phyloP scores from a whole-genome alignment of 169 alveolate species.

The Plasmodium ovale region DNA sequence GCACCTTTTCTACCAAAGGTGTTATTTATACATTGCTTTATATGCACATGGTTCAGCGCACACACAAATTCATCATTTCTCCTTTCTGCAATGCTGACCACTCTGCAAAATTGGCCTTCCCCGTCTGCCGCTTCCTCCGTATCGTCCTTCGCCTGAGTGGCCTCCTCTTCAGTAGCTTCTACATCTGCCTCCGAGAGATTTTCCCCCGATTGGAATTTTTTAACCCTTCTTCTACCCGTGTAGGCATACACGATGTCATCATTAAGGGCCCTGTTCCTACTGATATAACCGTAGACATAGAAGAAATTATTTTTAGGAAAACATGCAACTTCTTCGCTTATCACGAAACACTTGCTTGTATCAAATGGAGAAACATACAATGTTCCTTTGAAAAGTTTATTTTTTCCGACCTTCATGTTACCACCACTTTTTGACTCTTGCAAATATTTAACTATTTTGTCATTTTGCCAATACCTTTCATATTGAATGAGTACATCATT shows the following conservation, averaged over 20 bases:
- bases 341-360: conserved; percentile 54
- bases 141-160: not conserved
- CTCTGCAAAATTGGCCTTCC: conserved; percentile 48
- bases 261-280: conserved; percentile 86
- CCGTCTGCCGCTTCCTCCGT: conserved; percentile 14
- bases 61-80: conserved; percentile 33
- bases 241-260: conserved; percentile 84
- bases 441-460: conserved; percentile 45
- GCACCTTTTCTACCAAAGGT: conserved; percentile 23
- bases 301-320: conserved; percentile 30
- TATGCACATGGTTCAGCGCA: conserved; percentile 43
- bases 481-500: conserved; percentile 37
- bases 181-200: not conserved
- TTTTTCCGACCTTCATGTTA: not conserved
- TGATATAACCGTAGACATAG: conserved; percentile 82
- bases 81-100: conserved; percentile 41
- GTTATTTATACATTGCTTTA: conserved; percentile 38
- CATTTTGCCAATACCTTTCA: conserved; percentile 55
- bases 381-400: conserved; percentile 45
- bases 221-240: conserved; percentile 75
- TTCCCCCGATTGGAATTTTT: not conserved
- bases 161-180: not conserved
- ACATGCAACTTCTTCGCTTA: conserved; percentile 7
- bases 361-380: conserved; percentile 69
- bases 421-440: conserved; percentile 3